phyloP scores from a whole-genome alignment of 2,329 filamentous ascomycete genomes.

The Diaporthe velutina region DNA sequence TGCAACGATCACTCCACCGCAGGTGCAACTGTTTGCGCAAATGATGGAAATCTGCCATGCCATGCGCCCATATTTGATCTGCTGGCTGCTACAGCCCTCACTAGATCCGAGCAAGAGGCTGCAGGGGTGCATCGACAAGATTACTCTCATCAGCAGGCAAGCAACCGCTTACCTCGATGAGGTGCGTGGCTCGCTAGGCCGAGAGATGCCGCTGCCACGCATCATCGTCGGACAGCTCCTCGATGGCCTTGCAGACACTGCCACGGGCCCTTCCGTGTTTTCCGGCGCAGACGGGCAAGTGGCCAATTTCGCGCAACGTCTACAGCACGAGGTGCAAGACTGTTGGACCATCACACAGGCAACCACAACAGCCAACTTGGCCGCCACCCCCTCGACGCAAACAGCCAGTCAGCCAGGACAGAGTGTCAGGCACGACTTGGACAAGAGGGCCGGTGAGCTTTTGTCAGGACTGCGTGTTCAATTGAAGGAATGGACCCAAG shows the following conservation, averaged over 20 bases:
- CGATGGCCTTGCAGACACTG: background rate
- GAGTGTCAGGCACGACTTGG: conserved; percentile 46
- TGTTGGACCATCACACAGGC: conserved; percentile 56
- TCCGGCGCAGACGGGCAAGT: conserved; percentile 48
- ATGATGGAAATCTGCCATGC: conserved; percentile 36
- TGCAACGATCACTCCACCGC: conserved; percentile 38
- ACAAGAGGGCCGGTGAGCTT: conserved; percentile 35
- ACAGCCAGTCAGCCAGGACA: conserved; percentile 52
- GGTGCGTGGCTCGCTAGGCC: background rate
- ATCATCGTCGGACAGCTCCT: conserved; percentile 28
- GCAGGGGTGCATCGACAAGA: background rate
- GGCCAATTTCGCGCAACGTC: conserved; percentile 56
- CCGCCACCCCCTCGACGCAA: conserved; percentile 49
- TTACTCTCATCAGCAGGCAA: conserved; percentile 29
- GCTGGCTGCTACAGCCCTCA: conserved; percentile 34
- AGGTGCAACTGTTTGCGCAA: conserved; percentile 44
- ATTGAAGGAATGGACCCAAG: conserved; percentile 28
- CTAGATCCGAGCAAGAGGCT: conserved; percentile 14
- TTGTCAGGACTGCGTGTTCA: conserved; percentile 15
- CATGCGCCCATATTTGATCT: conserved; percentile 26
- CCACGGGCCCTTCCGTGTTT: background rate
- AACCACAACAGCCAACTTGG: conserved; percentile 54
- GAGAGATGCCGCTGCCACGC: conserved; percentile 8
- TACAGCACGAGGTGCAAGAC: conserved; percentile 58
- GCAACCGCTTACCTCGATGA: conserved; percentile 6